phyloP scores from a whole-genome alignment of 2,329 filamentous ascomycete genomes.

The Talaromyces amestolkiae region DNA sequence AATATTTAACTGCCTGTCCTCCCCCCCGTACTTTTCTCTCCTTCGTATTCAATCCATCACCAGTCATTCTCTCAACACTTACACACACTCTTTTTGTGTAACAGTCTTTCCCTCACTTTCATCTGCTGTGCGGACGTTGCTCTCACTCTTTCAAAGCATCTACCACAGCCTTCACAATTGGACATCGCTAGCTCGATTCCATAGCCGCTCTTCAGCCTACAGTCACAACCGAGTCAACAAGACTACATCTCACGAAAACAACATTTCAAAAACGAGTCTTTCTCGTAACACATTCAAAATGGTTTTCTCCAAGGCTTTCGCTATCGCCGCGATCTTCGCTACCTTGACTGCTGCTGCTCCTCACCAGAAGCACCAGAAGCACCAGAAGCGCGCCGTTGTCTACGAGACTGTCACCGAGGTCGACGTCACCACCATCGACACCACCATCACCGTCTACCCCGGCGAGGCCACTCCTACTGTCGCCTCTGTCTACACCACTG shows the following conservation, averaged over 20 bases:
- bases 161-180: constrained; percentile 1
- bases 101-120: constrained; percentile 10
- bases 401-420: constrained; percentile 51
- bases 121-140: constrained; percentile 22
- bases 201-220: constrained; percentile 6
- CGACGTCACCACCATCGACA: constrained; percentile 49
- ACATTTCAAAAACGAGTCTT: background rate
- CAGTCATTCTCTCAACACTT: constrained; percentile 12
- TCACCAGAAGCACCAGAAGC: constrained; percentile 35
- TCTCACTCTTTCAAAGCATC: constrained; percentile 17
- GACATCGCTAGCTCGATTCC: constrained; percentile 22
- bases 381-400: constrained; percentile 46
- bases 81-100: constrained; percentile 13
- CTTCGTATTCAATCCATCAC: background rate
- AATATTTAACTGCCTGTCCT: constrained; percentile 11
- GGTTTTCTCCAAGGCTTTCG: constrained; percentile 39
- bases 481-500: constrained; percentile 18
- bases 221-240: constrained; percentile 1
- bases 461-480: constrained; percentile 24
- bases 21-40: constrained; percentile 4
- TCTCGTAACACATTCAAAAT: constrained; percentile 26
- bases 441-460: constrained; percentile 49
- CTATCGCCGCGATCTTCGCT: constrained; percentile 37
- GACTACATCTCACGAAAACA: background rate
- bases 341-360: constrained; percentile 32